Conservation (phyloP, 768 basidiomycete species). For the Russula griseocarnosa region DNA sequence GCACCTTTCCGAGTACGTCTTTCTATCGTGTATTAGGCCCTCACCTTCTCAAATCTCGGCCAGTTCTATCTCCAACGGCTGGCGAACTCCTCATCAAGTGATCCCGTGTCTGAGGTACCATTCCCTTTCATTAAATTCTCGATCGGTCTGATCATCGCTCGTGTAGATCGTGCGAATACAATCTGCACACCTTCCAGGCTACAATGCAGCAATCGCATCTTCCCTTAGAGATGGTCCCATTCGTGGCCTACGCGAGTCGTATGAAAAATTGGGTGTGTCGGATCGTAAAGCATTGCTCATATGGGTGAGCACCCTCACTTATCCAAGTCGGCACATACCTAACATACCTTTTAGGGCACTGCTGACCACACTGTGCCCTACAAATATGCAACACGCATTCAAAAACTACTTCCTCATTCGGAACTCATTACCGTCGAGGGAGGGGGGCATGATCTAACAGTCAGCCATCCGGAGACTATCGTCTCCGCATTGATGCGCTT, state of each 20-base stretch:
- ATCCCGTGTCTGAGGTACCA: slow-evolving; percentile 34
- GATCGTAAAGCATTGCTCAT: slow-evolving; percentile 55
- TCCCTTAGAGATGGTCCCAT: slow-evolving; percentile 70
- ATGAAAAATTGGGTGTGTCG: slow-evolving; percentile 47
- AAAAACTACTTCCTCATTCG: slow-evolving; percentile 43
- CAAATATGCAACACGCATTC: slow-evolving; percentile 49
- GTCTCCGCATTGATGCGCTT: slow-evolving; percentile 22
- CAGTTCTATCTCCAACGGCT: slow-evolving; percentile 38
- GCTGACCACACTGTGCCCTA: slow-evolving; percentile 53
- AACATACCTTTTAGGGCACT: slow-evolving; percentile 45
- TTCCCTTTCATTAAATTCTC: not conserved
- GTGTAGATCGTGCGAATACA: slow-evolving; percentile 68
- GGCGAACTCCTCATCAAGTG: slow-evolving; percentile 32
- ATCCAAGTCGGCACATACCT: not conserved
- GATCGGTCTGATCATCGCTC: not conserved
- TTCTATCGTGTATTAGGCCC: slow-evolving; percentile 1
- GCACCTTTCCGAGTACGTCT: slow-evolving; percentile 52
- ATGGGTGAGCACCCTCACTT: slow-evolving; percentile 45
- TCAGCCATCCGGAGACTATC: slow-evolving; percentile 29
- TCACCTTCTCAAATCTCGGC: not conserved
- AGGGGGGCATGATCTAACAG: slow-evolving; percentile 46
- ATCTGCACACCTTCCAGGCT: slow-evolving; percentile 70
- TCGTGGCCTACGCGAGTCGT: slow-evolving; percentile 54
- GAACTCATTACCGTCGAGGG: slow-evolving; percentile 48
- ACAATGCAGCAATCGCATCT: slow-evolving; percentile 72